Conservation (phyloP, 768 basidiomycete species). For the Calocybe gangraenosa region DNA sequence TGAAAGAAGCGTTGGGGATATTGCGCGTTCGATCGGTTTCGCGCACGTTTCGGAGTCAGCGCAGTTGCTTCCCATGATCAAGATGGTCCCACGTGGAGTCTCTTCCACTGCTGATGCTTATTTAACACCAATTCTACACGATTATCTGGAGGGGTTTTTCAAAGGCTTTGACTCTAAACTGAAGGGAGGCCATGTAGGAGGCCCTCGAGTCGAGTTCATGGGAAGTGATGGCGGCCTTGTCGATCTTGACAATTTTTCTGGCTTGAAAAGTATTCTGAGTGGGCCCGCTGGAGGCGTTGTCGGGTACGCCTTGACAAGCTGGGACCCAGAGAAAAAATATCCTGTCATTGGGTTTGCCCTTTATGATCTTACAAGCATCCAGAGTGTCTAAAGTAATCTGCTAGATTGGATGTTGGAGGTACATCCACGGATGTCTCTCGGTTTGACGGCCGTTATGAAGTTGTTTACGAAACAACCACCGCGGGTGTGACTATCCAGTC, state of each 20-base stretch:
- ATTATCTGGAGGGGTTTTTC: slow-evolving; percentile 92
- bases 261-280: slow-evolving; percentile 88
- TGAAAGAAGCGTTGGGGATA: slow-evolving; percentile 63
- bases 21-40: slow-evolving; percentile 85
- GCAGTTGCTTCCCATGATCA: slow-evolving; percentile 89
- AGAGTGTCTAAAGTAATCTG: background rate
- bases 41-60: slow-evolving; percentile 85
- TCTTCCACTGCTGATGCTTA: slow-evolving; percentile 95
- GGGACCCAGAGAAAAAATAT: slow-evolving; percentile 65
- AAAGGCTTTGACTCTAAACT: slow-evolving; percentile 78
- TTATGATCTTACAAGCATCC: background rate
- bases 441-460: slow-evolving; percentile 86
- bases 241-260: slow-evolving; percentile 81
- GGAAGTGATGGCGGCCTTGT: slow-evolving; percentile 86
- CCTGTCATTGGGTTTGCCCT: slow-evolving; percentile 79
- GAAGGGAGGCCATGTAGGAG: slow-evolving; percentile 50
- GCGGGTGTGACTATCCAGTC: slow-evolving; percentile 91
- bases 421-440: slow-evolving; percentile 96
- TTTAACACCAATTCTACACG: slow-evolving; percentile 80
- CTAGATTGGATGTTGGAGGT: slow-evolving; percentile 86
- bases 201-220: slow-evolving; percentile 91
- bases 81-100: slow-evolving; percentile 89
- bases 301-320: slow-evolving; percentile 89
- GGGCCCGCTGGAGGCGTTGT: slow-evolving; percentile 97
- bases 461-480: slow-evolving; percentile 94